Evolutionary conservation across 129 eudicot species (phyloP).

Genomic region (Chrysanthemum seticuspe): DNA sequence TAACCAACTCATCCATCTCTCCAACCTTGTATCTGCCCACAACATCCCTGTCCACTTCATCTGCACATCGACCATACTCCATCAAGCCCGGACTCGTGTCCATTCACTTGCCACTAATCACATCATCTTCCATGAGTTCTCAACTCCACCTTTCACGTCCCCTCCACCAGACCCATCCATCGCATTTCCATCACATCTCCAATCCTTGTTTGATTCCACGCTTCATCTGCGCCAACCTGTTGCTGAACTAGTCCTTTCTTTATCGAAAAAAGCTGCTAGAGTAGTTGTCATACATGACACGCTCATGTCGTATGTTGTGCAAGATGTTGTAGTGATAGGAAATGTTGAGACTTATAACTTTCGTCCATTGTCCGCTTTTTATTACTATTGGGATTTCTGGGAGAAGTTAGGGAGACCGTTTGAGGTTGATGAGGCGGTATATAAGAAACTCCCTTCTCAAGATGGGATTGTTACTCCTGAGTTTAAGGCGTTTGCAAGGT

Average conservation of each 20-base stretch:
- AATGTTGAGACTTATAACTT: conserved; percentile 3
- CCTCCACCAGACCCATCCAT: neutral
- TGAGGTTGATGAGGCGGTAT: neutral
- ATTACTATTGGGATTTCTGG: conserved; percentile 6
- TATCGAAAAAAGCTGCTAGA: neutral
- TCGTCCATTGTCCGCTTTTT: neutral
- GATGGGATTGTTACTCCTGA: neutral
- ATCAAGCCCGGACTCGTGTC: conserved; percentile 2
- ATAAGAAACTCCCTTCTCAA: neutral
- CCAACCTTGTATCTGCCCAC: conserved; percentile 5
- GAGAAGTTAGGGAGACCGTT: conserved; percentile 8
- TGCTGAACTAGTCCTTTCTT: neutral
- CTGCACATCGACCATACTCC: conserved; percentile 1
- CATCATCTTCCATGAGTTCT: neutral
- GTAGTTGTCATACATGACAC: conserved; percentile 1
- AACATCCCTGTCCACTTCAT: conserved; percentile 13
- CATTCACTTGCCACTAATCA: neutral
- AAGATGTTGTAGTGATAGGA: neutral
- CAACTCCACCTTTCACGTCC: neutral
- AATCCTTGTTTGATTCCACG: conserved; percentile 11
- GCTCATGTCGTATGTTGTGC: conserved; percentile 11
- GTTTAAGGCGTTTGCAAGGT: conserved; percentile 1
- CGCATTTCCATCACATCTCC: conserved; percentile 7
- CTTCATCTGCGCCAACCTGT: conserved; percentile 9
- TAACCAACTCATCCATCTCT: neutral